Percentiles rank a stretch among this genome's conserved stretches.
Evolutionary conservation across 2,329 filamentous ascomycete species (phyloP).

Genomic region (Exophiala sideris): DNA sequence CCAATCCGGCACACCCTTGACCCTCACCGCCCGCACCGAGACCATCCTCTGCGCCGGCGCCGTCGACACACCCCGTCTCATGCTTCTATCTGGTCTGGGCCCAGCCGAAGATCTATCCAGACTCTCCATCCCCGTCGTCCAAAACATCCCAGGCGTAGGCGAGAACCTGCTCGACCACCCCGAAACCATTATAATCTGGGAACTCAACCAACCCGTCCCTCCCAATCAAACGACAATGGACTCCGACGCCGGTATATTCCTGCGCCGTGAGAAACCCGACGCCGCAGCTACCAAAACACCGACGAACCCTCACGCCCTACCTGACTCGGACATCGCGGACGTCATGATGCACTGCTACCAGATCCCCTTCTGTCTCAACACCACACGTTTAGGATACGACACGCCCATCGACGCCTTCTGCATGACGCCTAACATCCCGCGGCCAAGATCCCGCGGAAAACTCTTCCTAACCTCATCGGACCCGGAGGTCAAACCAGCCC

Average conservation of each 20-base stretch:
- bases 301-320: slow-evolving; percentile 46
- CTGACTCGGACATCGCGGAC: slow-evolving; percentile 73
- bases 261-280: slow-evolving; percentile 71
- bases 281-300: slow-evolving; percentile 53
- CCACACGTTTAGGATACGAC: slow-evolving; percentile 71
- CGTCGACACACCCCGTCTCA: slow-evolving; percentile 71
- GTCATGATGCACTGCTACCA: slow-evolving; percentile 98
- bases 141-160: slow-evolving; percentile 60
- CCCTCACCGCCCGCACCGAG: slow-evolving; percentile 63
- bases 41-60: slow-evolving; percentile 78
- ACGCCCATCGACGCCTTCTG: slow-evolving; percentile 74
- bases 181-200: slow-evolving; percentile 68
- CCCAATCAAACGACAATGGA: slow-evolving; percentile 84
- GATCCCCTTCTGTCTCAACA: slow-evolving; percentile 88
- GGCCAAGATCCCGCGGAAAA: slow-evolving; percentile 72
- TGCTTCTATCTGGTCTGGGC: slow-evolving; percentile 54
- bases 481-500: slow-evolving; percentile 72
- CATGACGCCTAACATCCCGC: slow-evolving; percentile 89
- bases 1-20: slow-evolving; percentile 55
- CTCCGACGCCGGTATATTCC: slow-evolving; percentile 83
- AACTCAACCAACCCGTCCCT: slow-evolving; percentile 75
- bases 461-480: slow-evolving; percentile 74
- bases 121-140: slow-evolving; percentile 56
- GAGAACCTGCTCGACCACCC: slow-evolving; percentile 65
- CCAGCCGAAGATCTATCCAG: slow-evolving; percentile 50